A percentile compares a stretch with the other conserved stretches of the same genome.
phyloP scores from a whole-genome alignment of 352 stramenopile genomes.

The Phytophthora boehmeriae region DNA sequence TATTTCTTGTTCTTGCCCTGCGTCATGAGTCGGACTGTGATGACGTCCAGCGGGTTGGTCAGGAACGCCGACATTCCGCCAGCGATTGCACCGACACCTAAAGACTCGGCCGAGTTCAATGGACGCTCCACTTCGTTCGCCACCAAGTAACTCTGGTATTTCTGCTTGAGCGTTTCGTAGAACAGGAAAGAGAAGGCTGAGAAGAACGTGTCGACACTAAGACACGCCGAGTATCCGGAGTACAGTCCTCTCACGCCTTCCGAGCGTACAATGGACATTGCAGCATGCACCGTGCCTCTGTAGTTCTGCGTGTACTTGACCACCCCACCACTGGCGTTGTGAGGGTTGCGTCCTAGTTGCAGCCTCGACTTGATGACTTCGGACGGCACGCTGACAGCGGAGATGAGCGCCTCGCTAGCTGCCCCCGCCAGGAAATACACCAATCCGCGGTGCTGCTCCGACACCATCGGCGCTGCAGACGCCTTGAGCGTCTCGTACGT shows the following conservation, averaged over 20 bases:
- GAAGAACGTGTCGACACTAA: conserved; percentile 84
- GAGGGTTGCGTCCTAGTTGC: conserved; percentile 76
- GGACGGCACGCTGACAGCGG: conserved; percentile 68
- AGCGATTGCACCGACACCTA: conserved; percentile 58
- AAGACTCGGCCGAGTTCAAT: conserved; percentile 59
- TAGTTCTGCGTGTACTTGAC: conserved; percentile 82
- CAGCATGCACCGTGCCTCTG: conserved; percentile 59
- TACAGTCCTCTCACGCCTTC: conserved; percentile 77
- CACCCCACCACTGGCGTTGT: conserved; percentile 65
- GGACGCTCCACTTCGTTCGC: conserved; percentile 39
- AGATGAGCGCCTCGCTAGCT: conserved; percentile 71
- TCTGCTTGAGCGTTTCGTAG: conserved; percentile 75
- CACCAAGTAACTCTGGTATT: conserved; percentile 48
- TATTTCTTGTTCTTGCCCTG: conserved; percentile 78
- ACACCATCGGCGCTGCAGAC: conserved; percentile 40
- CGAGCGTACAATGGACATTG: conserved; percentile 60
- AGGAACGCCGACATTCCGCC: conserved; percentile 71
- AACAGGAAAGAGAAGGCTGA: conserved; percentile 86
- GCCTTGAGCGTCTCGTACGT: conserved; percentile 83
- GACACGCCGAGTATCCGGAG: conserved; percentile 72
- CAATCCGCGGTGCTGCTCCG: conserved; percentile 52
- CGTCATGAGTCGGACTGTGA: conserved; percentile 85
- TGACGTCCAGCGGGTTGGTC: conserved; percentile 83
- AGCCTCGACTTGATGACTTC: conserved; percentile 86
- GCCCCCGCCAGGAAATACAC: conserved; percentile 79